Percentiles rank a stretch among this genome's conserved stretches.
These are phyloP conservation scores for Eimeria sp. DNA, from an alignment of 169 alveolate genomes.

Conservation along the genomic window DNA sequence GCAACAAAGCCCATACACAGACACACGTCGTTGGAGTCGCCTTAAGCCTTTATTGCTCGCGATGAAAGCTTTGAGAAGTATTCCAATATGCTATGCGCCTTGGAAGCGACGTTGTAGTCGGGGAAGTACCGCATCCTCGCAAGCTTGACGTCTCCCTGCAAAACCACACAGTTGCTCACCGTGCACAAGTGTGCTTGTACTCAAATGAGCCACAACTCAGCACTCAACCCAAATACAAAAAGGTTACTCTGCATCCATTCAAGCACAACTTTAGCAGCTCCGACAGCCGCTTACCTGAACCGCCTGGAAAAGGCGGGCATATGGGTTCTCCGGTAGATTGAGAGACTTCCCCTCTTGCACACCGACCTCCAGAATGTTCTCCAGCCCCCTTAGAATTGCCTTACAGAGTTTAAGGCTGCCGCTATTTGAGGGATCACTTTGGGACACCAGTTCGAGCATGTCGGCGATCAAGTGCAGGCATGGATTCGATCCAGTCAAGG, in stretches of 20 bases:
- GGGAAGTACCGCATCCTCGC: conserved; percentile 90
- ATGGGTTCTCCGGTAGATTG: conserved; percentile 92
- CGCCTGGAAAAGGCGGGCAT: conserved; percentile 90
- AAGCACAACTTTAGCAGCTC: background rate
- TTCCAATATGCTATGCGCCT: conserved; percentile 87
- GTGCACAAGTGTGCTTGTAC: background rate
- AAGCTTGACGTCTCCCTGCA: conserved; percentile 86
- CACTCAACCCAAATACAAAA: background rate
- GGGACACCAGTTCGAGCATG: conserved; percentile 91
- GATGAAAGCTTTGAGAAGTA: conserved; percentile 68
- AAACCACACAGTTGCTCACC: background rate
- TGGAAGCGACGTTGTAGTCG: conserved; percentile 87
- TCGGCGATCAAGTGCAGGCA: conserved; percentile 90
- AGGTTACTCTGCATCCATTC: background rate
- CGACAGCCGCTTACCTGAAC: conserved; percentile 84
- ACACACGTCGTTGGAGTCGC: background rate
- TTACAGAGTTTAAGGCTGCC: conserved; percentile 92
- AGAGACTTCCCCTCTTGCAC: conserved; percentile 88
- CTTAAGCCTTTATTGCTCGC: conserved; percentile 67
- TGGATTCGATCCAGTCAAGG: conserved; percentile 78
- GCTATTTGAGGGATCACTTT: conserved; percentile 91
- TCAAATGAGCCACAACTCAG: background rate
- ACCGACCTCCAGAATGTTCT: conserved; percentile 91
- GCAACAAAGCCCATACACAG: too few species aligned
- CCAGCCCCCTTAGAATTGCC: conserved; percentile 91